phyloP scores from a whole-genome alignment of 2,329 filamentous ascomycete genomes.

The Ascochyta rabiei region DNA sequence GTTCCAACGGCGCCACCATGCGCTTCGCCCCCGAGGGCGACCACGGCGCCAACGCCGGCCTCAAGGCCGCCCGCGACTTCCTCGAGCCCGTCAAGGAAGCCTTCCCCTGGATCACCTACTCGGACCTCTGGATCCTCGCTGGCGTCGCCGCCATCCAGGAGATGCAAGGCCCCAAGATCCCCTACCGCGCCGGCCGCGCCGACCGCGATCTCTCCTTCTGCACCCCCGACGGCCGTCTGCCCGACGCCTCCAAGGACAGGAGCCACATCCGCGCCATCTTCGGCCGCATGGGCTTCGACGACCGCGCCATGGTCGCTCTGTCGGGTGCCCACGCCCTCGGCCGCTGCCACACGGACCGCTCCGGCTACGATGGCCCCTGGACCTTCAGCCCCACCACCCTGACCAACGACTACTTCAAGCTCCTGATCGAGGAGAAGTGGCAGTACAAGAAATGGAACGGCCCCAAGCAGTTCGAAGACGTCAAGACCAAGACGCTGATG shows the following conservation, averaged over 20 bases:
- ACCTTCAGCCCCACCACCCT: slow-evolving; percentile 78
- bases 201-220: slow-evolving; percentile 83
- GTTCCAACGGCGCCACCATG: slow-evolving; percentile 97
- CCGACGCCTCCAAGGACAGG: slow-evolving; percentile 78
- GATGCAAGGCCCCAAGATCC: slow-evolving; percentile 86
- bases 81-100: slow-evolving; percentile 87
- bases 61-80: slow-evolving; percentile 87
- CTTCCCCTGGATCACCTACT: slow-evolving; percentile 95
- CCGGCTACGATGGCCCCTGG: slow-evolving; percentile 85
- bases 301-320: slow-evolving; percentile 94
- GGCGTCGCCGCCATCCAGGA: slow-evolving; percentile 90
- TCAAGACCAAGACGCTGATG: slow-evolving; percentile 86
- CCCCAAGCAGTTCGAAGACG: slow-evolving; percentile 88
- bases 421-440: slow-evolving; percentile 93
- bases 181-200: slow-evolving; percentile 83
- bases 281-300: slow-evolving; percentile 95
- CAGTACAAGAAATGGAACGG: slow-evolving; percentile 96
- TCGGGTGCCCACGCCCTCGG: slow-evolving; percentile 82
- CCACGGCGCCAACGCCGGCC: slow-evolving; percentile 92
- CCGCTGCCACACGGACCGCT: slow-evolving; percentile 87
- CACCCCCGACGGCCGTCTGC: slow-evolving; percentile 90
- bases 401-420: slow-evolving; percentile 93
- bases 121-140: slow-evolving; percentile 92
- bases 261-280: slow-evolving; percentile 90
- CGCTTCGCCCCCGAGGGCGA: slow-evolving; percentile 86